Percentiles rank a stretch among this genome's conserved stretches.
Conservation (phyloP, 768 basidiomycete genomes). For the Dacryopinax primogenitus region DNA sequence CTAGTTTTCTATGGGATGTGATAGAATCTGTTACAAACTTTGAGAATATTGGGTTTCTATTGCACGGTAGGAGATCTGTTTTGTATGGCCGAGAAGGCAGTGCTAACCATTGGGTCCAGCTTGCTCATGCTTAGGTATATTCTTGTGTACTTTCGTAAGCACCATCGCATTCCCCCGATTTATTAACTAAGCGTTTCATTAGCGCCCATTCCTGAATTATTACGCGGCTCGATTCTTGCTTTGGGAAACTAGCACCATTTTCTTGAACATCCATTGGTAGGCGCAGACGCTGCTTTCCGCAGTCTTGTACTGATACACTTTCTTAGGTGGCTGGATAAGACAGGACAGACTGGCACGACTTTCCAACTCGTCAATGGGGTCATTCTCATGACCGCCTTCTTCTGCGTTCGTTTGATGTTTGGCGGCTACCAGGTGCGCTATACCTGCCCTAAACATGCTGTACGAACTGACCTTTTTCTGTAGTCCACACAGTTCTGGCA, state of each 20-base stretch:
- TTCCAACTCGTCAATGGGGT: conserved; percentile 62
- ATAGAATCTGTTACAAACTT: conserved; percentile 54
- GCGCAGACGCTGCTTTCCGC: conserved; percentile 17
- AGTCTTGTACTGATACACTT: conserved; percentile 1
- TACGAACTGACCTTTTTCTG: neutral
- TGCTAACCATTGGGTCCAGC: conserved; percentile 28
- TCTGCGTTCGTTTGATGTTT: conserved; percentile 55
- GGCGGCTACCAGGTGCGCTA: conserved; percentile 36
- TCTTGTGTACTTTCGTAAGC: conserved; percentile 55
- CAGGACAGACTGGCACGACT: conserved; percentile 50
- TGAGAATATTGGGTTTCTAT: conserved; percentile 57
- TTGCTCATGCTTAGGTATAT: conserved; percentile 51
- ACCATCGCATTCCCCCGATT: conserved; percentile 9
- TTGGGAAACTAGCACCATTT: conserved; percentile 80
- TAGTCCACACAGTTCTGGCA: conserved; percentile 57
- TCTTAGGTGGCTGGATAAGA: conserved; percentile 64
- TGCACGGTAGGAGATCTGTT: conserved; percentile 44
- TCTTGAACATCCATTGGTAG: conserved; percentile 80
- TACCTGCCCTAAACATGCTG: conserved; percentile 24
- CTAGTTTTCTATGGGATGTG: conserved; percentile 70
- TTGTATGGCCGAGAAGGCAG: neutral
- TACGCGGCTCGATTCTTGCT: conserved; percentile 64
- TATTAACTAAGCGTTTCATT: neutral
- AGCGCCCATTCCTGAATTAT: conserved; percentile 63
- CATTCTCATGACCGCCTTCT: conserved; percentile 53